A percentile compares a stretch with the other conserved stretches of the same genome.
These are phyloP conservation scores for Leccinum ochraceum DNA, from an alignment of 768 basidiomycete species.

Conservation along the genomic window DNA sequence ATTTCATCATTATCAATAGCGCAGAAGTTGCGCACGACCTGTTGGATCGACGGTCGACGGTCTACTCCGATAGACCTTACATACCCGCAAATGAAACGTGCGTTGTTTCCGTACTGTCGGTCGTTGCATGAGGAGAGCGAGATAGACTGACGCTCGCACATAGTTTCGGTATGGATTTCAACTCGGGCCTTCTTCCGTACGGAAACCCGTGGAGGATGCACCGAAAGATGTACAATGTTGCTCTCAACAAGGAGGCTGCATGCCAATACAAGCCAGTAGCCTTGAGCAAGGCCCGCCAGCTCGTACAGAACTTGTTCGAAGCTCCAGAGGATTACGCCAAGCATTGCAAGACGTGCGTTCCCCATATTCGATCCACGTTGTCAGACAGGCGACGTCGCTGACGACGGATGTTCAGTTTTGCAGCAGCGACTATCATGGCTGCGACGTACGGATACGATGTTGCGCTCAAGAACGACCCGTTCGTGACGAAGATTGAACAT, in stretches of 20 bases:
- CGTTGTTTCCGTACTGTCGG: neutral
- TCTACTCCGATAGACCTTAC: conserved; percentile 31
- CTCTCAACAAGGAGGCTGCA: conserved; percentile 19
- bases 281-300: conserved; percentile 22
- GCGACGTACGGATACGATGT: conserved; percentile 30
- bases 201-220: conserved; percentile 33
- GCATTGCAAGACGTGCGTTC: conserved; percentile 25
- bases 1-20: conserved; percentile 31
- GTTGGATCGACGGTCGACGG: conserved; percentile 27
- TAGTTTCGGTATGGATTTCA: conserved; percentile 35
- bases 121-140: neutral
- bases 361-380: conserved; percentile 7
- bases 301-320: conserved; percentile 25
- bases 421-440: conserved; percentile 26
- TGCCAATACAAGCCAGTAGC: conserved; percentile 17
- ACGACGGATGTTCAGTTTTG: conserved; percentile 16
- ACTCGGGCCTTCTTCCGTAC: conserved; percentile 30
- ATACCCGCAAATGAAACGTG: conserved; percentile 24
- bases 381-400: neutral
- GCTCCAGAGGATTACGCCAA: conserved; percentile 14
- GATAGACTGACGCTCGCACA: neutral
- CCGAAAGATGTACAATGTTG: conserved; percentile 26
- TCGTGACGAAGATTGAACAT: conserved; percentile 23
- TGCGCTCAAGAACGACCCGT: conserved; percentile 24
- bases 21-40: conserved; percentile 24